phyloP scores from a whole-genome alignment of 1,139 yeast species.

The Kluyveromyces sp. region DNA sequence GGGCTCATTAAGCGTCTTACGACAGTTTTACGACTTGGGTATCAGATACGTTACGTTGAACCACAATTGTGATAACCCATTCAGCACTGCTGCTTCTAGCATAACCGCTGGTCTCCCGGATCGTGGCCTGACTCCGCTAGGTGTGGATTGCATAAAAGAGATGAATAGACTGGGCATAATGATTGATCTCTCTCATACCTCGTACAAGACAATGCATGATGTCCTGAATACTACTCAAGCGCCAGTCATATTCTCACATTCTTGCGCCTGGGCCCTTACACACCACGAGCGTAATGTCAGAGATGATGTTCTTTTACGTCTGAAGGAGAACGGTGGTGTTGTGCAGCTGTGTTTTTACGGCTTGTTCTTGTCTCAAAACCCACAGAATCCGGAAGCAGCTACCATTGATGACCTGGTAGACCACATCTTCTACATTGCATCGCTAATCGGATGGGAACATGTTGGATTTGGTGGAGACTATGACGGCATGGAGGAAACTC shows the following conservation, averaged over 20 bases:
- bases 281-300: slow-evolving; percentile 43
- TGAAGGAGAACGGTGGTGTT: slow-evolving; percentile 43
- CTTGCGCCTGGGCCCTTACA: slow-evolving; percentile 39
- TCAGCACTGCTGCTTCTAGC: slow-evolving; percentile 47
- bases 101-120: slow-evolving; percentile 41
- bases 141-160: slow-evolving; percentile 38
- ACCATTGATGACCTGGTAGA: slow-evolving; percentile 45
- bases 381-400: slow-evolving; percentile 18
- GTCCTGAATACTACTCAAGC: slow-evolving; percentile 38
- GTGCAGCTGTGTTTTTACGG: slow-evolving; percentile 45
- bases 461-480: slow-evolving; percentile 51
- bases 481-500: slow-evolving; percentile 46
- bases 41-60: slow-evolving; percentile 47
- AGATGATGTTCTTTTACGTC: slow-evolving; percentile 39
- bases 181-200: slow-evolving; percentile 49
- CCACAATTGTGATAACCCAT: slow-evolving; percentile 51
- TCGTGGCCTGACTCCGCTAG: slow-evolving; percentile 40
- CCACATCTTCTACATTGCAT: slow-evolving; percentile 40
- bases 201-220: slow-evolving; percentile 45
- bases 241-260: slow-evolving; percentile 47
- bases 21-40: slow-evolving; percentile 43
- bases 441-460: slow-evolving; percentile 47
- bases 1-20: slow-evolving; percentile 41
- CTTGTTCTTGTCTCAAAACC: slow-evolving; percentile 33
- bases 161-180: slow-evolving; percentile 50